Conservation (phyloP, 2,329 filamentous ascomycete genomes). For the Xylariaceae sp. region DNA sequence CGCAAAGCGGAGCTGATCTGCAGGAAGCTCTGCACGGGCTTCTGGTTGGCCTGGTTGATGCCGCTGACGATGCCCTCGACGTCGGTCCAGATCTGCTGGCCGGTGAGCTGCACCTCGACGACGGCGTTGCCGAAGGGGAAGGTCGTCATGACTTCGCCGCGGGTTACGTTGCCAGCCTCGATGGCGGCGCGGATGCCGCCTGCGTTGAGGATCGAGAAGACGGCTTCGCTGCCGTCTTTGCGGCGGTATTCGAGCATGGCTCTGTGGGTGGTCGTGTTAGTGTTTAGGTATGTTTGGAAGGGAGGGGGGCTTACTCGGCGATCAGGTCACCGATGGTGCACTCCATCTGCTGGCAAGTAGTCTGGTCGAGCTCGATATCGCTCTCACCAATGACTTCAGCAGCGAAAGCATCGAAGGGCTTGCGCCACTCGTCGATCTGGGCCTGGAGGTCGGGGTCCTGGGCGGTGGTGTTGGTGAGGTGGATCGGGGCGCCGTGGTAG, state of each 20-base stretch:
- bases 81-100: conserved; percentile 50
- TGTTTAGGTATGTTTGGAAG: too few species aligned
- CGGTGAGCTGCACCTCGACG: conserved; percentile 51
- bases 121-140: conserved; percentile 64
- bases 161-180: conserved; percentile 55
- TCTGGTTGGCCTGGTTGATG: conserved; percentile 50
- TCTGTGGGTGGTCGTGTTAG: conserved; percentile 31
- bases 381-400: conserved; percentile 51
- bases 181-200: conserved; percentile 61
- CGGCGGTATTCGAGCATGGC: conserved; percentile 58
- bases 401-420: conserved; percentile 56
- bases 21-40: conserved; percentile 52
- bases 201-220: conserved; percentile 58
- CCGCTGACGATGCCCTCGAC: conserved; percentile 55
- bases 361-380: conserved; percentile 54
- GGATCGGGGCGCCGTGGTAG: conserved; percentile 60
- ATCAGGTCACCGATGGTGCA: conserved; percentile 54
- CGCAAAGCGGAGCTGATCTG: conserved; percentile 55
- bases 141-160: conserved; percentile 57
- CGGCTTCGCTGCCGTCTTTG: conserved; percentile 42
- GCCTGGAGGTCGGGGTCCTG: conserved; percentile 53
- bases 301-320: conserved; percentile 37
- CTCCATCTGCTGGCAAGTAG: conserved; percentile 52
- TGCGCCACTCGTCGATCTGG: conserved; percentile 54
- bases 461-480: conserved; percentile 55